phyloP scores from a whole-genome alignment of 106 monocot species.

The Dactylorhiza incarnata region DNA sequence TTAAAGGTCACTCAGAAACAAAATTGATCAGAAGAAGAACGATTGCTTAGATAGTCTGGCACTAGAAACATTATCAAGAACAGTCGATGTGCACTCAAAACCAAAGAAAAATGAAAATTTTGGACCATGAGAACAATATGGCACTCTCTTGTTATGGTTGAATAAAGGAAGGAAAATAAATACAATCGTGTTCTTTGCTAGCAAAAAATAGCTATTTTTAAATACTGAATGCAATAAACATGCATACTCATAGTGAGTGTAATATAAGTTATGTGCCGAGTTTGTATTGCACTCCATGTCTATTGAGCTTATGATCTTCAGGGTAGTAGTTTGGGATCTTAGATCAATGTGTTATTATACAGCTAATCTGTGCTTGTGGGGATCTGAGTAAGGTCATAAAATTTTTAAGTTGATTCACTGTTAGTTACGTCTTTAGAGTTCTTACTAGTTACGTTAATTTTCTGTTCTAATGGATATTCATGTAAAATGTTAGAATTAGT shows the following conservation, averaged over 20 bases:
- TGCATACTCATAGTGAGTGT: background rate
- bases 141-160: background rate
- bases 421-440: no score
- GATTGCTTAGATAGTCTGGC: background rate
- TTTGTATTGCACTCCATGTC: no score
- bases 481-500: no score
- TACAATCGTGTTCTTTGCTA: background rate
- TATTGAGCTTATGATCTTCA: no score
- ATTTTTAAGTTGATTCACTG: no score
- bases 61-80: background rate
- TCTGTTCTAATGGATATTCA: no score
- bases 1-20: background rate
- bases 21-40: background rate
- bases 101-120: background rate
- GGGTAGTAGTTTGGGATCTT: no score
- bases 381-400: no score
- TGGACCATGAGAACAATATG: background rate
- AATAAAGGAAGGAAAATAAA: background rate
- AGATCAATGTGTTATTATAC: no score
- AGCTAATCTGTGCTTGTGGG: no score
- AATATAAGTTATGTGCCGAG: no score
- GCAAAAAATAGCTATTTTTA: background rate
- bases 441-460: no score
- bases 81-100: background rate
- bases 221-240: background rate